Conservation (phyloP, 1,284 basidiomycete species). For the Porphyrellus sp. region DNA sequence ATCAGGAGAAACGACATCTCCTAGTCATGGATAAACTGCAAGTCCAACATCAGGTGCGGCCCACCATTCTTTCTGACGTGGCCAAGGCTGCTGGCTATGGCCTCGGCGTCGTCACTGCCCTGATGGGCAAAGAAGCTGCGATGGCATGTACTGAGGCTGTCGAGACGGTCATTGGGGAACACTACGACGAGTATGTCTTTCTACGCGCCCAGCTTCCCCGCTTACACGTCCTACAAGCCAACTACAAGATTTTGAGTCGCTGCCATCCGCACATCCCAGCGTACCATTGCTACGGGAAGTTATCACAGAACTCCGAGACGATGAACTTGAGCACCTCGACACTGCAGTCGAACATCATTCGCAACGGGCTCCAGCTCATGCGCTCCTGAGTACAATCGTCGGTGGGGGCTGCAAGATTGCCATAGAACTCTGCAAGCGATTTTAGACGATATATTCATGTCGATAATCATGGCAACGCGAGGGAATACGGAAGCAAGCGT, state of each 20-base stretch:
- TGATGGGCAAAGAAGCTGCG: constrained; percentile 89
- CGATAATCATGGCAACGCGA: neutral
- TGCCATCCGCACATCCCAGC: constrained; percentile 72
- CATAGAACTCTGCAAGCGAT: constrained; percentile 82
- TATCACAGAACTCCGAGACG: constrained; percentile 87
- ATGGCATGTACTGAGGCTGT: constrained; percentile 99
- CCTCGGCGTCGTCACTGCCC: constrained; percentile 80
- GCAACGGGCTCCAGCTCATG: constrained; percentile 90
- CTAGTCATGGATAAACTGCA: constrained; percentile 82
- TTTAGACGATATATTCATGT: constrained; percentile 42
- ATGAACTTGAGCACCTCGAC: constrained; percentile 92
- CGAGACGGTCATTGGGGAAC: constrained; percentile 96
- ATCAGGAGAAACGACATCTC: constrained; percentile 92
- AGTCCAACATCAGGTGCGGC: constrained; percentile 79
- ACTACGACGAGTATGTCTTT: constrained; percentile 88
- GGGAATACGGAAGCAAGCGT: neutral
- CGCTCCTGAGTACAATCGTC: constrained; percentile 81
- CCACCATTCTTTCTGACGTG: constrained; percentile 79
- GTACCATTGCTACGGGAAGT: constrained; percentile 74
- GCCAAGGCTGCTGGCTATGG: constrained; percentile 86
- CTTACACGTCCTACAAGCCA: constrained; percentile 49
- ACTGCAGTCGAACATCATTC: constrained; percentile 88
- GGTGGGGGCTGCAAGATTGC: constrained; percentile 87
- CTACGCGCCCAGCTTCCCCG: neutral
- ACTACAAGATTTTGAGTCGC: constrained; percentile 61